Base-by-base conservation (phyloP, 2,329 filamentous ascomycete species). In the Drechmeria coniospora region DNA sequence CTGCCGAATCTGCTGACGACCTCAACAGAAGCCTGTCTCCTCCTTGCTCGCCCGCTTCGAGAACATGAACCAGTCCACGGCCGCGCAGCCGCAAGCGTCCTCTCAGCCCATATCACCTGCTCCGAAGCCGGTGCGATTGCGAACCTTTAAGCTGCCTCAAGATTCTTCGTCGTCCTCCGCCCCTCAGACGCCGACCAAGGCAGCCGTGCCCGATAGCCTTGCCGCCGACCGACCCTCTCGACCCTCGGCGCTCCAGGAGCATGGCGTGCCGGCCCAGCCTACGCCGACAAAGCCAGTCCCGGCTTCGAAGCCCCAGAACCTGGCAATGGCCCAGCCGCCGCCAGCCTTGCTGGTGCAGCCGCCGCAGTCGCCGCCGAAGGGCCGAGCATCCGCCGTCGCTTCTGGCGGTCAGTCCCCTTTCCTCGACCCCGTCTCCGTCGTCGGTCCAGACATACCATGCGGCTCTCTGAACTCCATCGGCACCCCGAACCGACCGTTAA, bases 41-140 rank as follows among this genome's bases (percentile, higher is more conserved):
- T 86, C 80, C 28, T 61, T 90, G 34, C 68, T 76, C 35, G 81
- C 79, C 36, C 75, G 79, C 42, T 90, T 87, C 50, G 81, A 90
- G 59, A 82, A 77, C 46, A 73, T 87, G 40, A 46, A 43, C 35
- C 43, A 39, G 29, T 33, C 36, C 28, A 18, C 35, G 4, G 23
- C 36, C 22, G 33, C 35, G 28, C 37, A 40, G 30, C 26, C 43
- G 39, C 32, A 42, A 26, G 37, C 44, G 26, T 37, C 44, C 12
- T 41, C 46, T 26, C 46, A 46, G 35, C 38, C 50, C n/a, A 49
- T 54, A 26, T 56, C 53, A 28, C 46, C 57, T 31, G 46, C 47
- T 16, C 51, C 52, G 17, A 65, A 61, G 36, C 57, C 62, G 16
- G 56, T 58, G 15, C 49, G 49, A 31, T 43, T 57, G 9, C 55